phyloP scores from a whole-genome alignment of 306 rosid species.

The Begonia loranthoides region DNA sequence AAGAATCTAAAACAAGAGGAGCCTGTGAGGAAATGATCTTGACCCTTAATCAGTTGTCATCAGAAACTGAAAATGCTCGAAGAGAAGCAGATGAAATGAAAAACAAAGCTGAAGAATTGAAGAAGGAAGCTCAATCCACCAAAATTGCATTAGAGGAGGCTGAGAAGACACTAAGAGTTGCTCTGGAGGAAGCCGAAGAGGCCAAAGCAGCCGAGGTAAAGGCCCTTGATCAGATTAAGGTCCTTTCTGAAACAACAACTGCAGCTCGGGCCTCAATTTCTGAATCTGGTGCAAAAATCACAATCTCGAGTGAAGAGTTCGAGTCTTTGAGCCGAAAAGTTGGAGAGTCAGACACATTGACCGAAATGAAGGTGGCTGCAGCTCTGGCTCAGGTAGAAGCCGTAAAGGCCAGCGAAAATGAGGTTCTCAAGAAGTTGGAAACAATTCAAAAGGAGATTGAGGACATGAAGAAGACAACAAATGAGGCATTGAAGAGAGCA shows the following conservation, averaged over 20 bases:
- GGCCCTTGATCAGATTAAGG: conserved; percentile 68
- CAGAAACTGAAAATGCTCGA: conserved; percentile 54
- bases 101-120: conserved; percentile 50
- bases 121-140: conserved; percentile 61
- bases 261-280: conserved; percentile 90
- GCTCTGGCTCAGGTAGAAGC: conserved; percentile 96
- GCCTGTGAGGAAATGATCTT: conserved; percentile 71
- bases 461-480: conserved; percentile 55
- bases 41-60: conserved; percentile 52
- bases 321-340: conserved; percentile 75
- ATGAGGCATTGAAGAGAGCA: conserved; percentile 65
- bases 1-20: conserved; percentile 65
- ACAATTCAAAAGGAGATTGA: conserved; percentile 66
- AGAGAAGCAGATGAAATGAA: conserved; percentile 72
- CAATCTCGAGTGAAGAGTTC: conserved; percentile 68
- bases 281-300: conserved; percentile 60
- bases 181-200: conserved; percentile 73
- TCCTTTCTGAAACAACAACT: conserved; percentile 52
- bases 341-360: conserved; percentile 71
- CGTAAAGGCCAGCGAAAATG: conserved; percentile 96
- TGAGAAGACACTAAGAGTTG: conserved; percentile 52
- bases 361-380: conserved; percentile 93
- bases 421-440: conserved; percentile 53
- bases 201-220: conserved; percentile 68
- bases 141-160: conserved; percentile 51